Evolutionary conservation across 1,139 yeast species (phyloP), one percentile per base, ranked within the genome.

Genomic region (Pneumocystis sp.): DNA sequence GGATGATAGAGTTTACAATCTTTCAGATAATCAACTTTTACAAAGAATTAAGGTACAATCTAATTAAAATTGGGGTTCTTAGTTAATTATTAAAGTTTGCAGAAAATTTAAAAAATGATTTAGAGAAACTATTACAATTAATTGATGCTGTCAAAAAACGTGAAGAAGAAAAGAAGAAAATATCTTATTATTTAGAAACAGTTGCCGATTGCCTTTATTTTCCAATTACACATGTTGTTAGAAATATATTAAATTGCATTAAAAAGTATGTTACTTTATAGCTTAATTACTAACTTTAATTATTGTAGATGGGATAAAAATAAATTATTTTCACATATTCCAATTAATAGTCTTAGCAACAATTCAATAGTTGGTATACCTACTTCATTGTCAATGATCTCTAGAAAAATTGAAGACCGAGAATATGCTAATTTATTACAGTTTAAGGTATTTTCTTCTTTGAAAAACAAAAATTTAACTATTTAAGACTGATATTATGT

Each of bases 1-100:
- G 25, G 45, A 37, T n/a, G 61, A 34, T 59, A 60, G 66, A 64
- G 57, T 62, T 61, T 8, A 61, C 63, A 62, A 25, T 65, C 59
- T 50, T 50, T 50, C 57, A 50, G 3, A 34, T 25, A 31, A 50
- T 25, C 57, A 50, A 12, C 34, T 50, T 12, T 5, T 29, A 12
- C 34, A 50, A 50, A 50, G 57, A 12, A 50, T 50, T 12, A n/a
- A 50, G 57, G 57, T 50, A 50, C 4, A 50, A 7, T 25, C 25
- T 50, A 50, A 50, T 50, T 50, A 50, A 25, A 25, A 12, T 15
- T 12, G 2, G 25, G 10, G 12, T 25, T 50, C 34, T 25, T 44
- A 44, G 10, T 12, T 50, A 50, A 50, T 50, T 29, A 25, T 44
- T 25, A 25, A 50, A 50, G 57, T 50, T 50, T 50, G 57, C 57